These are phyloP conservation scores for Xylariaceae sp. DNA, from an alignment of 2,329 filamentous ascomycete species.

Conservation along the genomic window DNA sequence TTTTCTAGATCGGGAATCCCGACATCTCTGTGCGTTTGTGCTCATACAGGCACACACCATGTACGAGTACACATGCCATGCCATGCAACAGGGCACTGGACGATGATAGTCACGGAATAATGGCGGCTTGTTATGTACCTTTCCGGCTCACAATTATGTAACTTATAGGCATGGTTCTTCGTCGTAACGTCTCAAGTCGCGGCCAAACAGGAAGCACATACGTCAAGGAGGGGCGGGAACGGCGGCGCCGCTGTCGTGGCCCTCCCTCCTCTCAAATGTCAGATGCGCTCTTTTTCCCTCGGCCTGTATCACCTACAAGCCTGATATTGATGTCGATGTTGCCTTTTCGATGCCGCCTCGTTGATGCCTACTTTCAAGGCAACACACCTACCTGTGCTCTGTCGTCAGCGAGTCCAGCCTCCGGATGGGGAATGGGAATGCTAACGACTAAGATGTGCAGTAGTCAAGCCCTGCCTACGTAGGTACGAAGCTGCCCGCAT, in stretches of 20 bases:
- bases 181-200: conserved; percentile 1
- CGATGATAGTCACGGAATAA: too few relatives aligned
- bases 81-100: too few relatives aligned
- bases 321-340: neutral
- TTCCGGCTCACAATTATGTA: neutral
- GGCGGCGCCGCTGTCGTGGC: conserved; percentile 4
- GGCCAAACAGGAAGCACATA: neutral
- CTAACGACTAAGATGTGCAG: neutral
- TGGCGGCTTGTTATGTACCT: neutral
- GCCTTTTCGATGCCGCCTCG: neutral
- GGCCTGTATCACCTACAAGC: neutral
- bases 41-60: neutral
- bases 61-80: too few relatives aligned
- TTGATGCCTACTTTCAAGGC: neutral
- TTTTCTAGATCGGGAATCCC: conserved; percentile 7
- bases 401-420: neutral
- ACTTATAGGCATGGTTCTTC: neutral
- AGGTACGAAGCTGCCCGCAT: neutral
- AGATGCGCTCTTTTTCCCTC: neutral
- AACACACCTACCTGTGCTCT: neutral
- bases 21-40: neutral
- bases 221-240: conserved; percentile 6
- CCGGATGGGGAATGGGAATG: neutral
- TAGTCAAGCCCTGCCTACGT: neutral
- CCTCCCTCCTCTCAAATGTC: neutral